A percentile compares a stretch with the other conserved stretches of the same genome.
phyloP scores from a whole-genome alignment of 768 basidiomycete genomes.

The Suillus hirtellus region DNA sequence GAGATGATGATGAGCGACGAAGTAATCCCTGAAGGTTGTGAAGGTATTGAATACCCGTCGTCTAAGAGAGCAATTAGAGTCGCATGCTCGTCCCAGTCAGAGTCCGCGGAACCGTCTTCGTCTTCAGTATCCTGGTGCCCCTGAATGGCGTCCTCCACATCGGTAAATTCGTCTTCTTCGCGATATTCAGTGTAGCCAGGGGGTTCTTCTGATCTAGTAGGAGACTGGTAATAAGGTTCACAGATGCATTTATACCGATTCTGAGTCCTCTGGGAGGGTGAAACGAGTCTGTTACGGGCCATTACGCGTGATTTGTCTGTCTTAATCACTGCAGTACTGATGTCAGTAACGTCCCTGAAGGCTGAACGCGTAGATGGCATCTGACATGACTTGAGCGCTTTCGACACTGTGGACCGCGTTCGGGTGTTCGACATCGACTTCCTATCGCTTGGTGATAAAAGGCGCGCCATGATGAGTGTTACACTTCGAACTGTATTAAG shows the following conservation, averaged over 20 bases:
- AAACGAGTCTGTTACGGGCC: background rate
- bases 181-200: conserved; percentile 3
- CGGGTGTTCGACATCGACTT: conserved; percentile 5
- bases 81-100: conserved; percentile 30
- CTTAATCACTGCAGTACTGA: background rate
- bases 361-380: background rate
- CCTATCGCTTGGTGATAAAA: background rate
- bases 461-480: conserved; percentile 14
- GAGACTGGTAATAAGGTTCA: background rate
- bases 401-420: conserved; percentile 10
- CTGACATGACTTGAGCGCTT: conserved; percentile 11
- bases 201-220: conserved; percentile 1
- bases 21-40: background rate
- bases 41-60: conserved; percentile 14
- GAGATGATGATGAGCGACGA: conserved; percentile 13
- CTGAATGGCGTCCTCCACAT: background rate
- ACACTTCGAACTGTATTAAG: background rate
- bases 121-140: conserved; percentile 5
- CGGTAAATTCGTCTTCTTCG: background rate
- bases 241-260: background rate
- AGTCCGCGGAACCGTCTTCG: conserved; percentile 9
- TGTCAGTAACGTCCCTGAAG: conserved; percentile 6
- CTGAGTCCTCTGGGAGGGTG: background rate
- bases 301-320: background rate
- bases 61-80: conserved; percentile 30